These are phyloP conservation scores for Pleurotus citrinopileatus DNA, from an alignment of 768 basidiomycete species.

Conservation along the genomic window DNA sequence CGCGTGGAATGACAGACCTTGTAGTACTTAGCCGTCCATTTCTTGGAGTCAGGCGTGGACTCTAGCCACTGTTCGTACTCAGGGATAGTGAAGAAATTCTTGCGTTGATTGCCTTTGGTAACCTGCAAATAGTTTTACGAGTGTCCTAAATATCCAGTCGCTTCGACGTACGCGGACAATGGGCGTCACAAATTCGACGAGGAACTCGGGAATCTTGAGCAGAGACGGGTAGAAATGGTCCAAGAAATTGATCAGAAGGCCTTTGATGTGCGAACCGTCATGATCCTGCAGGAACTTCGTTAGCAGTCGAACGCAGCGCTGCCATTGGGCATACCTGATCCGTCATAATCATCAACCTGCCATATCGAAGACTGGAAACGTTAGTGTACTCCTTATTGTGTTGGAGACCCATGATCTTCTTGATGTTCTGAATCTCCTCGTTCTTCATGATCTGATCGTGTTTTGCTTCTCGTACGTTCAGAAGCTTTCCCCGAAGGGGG, in stretches of 20 bases:
- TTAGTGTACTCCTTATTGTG: conserved; percentile 87
- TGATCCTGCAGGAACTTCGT: conserved; percentile 67
- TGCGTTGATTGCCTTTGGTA: conserved; percentile 72
- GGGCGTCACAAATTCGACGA: conserved; percentile 98
- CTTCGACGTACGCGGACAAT: conserved; percentile 82
- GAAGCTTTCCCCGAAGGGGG: conserved; percentile 92
- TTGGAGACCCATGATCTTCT: conserved; percentile 96
- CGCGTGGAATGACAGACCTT: conserved; percentile 61
- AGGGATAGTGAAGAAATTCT: conserved; percentile 95
- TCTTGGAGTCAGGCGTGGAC: conserved; percentile 67
- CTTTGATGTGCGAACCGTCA: conserved; percentile 99
- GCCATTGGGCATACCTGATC: conserved; percentile 72
- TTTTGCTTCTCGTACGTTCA: conserved; percentile 96
- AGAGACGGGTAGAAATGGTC: conserved; percentile 97
- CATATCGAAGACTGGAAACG: conserved; percentile 76
- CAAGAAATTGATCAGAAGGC: conserved; percentile 96
- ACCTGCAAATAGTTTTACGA: conserved; percentile 55
- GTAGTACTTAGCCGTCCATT: conserved; percentile 95
- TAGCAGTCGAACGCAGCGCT: not conserved
- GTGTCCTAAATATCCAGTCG: not conserved
- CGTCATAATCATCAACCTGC: conserved; percentile 98
- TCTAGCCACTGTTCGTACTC: conserved; percentile 95
- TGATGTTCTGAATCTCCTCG: conserved; percentile 94
- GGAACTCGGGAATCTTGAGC: conserved; percentile 84
- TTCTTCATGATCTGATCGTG: conserved; percentile 99